These are phyloP conservation scores for Carpinus fangiana DNA, from an alignment of 306 rosid genomes.

Conservation along the genomic window DNA sequence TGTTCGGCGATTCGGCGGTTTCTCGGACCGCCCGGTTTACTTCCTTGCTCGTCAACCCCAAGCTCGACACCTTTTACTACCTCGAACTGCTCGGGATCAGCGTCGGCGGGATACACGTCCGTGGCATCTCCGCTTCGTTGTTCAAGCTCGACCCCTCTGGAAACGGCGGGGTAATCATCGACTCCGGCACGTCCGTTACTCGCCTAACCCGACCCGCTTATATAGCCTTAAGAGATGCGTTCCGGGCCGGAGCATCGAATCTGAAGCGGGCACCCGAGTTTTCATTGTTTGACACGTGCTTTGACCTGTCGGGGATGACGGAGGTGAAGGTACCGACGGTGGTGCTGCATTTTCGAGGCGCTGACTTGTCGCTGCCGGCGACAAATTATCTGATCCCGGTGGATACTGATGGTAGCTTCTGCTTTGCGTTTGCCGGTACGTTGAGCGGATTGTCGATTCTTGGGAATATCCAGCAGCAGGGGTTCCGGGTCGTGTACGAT, in stretches of 20 bases:
- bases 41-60: conserved; percentile 64
- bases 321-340: conserved; percentile 89
- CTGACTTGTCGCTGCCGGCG: conserved; percentile 80
- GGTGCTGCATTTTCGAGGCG: conserved; percentile 77
- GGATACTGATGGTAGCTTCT: conserved; percentile 73
- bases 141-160: conserved; percentile 70
- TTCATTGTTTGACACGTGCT: conserved; percentile 88
- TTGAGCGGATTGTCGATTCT: conserved; percentile 79
- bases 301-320: conserved; percentile 66
- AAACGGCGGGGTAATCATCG: conserved; percentile 85
- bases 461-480: conserved; percentile 97
- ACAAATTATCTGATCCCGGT: conserved; percentile 84
- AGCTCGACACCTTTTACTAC: conserved; percentile 84
- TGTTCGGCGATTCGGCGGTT: conserved; percentile 78
- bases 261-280: conserved; percentile 75
- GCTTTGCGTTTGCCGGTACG: conserved; percentile 95
- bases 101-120: conserved; percentile 74
- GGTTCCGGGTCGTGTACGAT: conserved; percentile 80
- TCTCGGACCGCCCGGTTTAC: conserved; percentile 85
- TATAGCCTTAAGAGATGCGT: conserved; percentile 62
- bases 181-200: conserved; percentile 92
- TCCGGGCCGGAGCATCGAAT: conserved; percentile 51
- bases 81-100: conserved; percentile 72
- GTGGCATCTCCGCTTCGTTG: conserved; percentile 54
- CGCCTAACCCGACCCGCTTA: conserved; percentile 76